Percentiles rank a stretch among this genome's conserved stretches.
Evolutionary conservation across 2,329 filamentous ascomycete genomes (phyloP).

Genomic region (Colletotrichum musicola): DNA sequence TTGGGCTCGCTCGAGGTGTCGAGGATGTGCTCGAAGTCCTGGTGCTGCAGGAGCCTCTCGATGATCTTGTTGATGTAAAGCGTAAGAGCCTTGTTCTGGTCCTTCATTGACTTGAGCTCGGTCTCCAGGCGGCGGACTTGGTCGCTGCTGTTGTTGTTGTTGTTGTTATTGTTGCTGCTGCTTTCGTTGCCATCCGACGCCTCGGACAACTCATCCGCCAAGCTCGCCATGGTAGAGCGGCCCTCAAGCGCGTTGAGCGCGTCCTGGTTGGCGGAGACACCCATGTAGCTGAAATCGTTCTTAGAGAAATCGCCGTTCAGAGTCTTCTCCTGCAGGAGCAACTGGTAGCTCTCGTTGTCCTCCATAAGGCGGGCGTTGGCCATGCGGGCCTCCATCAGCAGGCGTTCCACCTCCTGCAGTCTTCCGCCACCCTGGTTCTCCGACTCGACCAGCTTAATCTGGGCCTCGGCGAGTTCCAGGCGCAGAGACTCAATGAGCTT

Average conservation of each 20-base stretch:
- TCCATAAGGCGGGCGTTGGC: conserved; percentile 97
- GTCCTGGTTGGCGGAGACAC: conserved; percentile 70
- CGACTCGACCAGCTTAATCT: conserved; percentile 94
- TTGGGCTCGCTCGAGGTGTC: conserved; percentile 73
- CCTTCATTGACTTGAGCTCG: conserved; percentile 84
- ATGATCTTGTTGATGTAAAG: conserved; percentile 99
- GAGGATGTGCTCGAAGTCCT: conserved; percentile 94
- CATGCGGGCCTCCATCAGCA: conserved; percentile 92
- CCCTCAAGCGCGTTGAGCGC: conserved; percentile 75
- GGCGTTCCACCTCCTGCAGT: conserved; percentile 89
- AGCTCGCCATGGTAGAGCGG: conserved; percentile 63
- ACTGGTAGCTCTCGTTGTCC: conserved; percentile 98
- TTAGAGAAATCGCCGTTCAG: conserved; percentile 93
- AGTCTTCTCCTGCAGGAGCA: conserved; percentile 93
- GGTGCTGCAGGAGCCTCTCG: conserved; percentile 91
- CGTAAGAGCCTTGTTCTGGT: conserved; percentile 96
- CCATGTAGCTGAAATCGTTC: conserved; percentile 81
- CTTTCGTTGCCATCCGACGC: conserved; percentile 69
- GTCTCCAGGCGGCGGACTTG: conserved; percentile 77
- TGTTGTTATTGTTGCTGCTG: conserved; percentile 69
- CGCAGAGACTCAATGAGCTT: conserved; percentile 93
- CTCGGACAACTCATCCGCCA: conserved; percentile 91
- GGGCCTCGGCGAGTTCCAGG: conserved; percentile 91
- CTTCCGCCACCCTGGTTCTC: conserved; percentile 93
- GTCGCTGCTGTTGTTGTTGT: conserved; percentile 68